These are phyloP conservation scores for Pseudogymnoascus sp. DNA, from an alignment of 2,329 filamentous ascomycete species.

Conservation along the genomic window DNA sequence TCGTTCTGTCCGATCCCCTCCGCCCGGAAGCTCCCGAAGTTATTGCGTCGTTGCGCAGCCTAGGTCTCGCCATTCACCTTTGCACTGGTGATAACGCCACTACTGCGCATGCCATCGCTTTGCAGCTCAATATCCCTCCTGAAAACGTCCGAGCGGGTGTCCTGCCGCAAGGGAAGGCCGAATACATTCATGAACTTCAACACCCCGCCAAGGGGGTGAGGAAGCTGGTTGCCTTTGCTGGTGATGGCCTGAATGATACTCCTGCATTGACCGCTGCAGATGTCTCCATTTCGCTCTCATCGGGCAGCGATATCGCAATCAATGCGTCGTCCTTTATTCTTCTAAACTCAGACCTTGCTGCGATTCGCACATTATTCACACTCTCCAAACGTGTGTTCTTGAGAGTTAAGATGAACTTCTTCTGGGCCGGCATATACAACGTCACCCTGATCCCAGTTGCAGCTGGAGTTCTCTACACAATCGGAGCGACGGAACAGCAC, in stretches of 20 bases:
- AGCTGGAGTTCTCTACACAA: constrained; percentile 62
- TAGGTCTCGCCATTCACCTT: constrained; percentile 51
- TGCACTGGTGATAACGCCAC: constrained; percentile 53
- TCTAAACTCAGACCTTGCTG: constrained; percentile 59
- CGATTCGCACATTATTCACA: constrained; percentile 64
- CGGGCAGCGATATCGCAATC: constrained; percentile 76
- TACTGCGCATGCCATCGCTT: constrained; percentile 51
- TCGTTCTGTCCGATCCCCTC: constrained; percentile 52
- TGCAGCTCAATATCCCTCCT: constrained; percentile 45
- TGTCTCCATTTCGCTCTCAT: constrained; percentile 75
- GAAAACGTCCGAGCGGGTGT: constrained; percentile 55
- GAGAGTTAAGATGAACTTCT: constrained; percentile 77
- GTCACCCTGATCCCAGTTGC: constrained; percentile 68
- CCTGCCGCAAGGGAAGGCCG: neutral
- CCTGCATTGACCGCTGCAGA: constrained; percentile 74
- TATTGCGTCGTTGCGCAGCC: constrained; percentile 39
- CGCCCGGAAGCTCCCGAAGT: constrained; percentile 46
- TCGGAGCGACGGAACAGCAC: neutral
- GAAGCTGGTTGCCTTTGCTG: constrained; percentile 64
- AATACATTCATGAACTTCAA: neutral
- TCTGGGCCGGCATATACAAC: constrained; percentile 80
- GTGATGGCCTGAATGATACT: constrained; percentile 84
- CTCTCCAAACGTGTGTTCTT: constrained; percentile 65
- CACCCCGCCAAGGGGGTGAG: constrained; percentile 29
- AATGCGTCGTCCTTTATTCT: constrained; percentile 76